Conservation (phyloP, 768 basidiomycete genomes). For the Naematelia aurantialba region DNA sequence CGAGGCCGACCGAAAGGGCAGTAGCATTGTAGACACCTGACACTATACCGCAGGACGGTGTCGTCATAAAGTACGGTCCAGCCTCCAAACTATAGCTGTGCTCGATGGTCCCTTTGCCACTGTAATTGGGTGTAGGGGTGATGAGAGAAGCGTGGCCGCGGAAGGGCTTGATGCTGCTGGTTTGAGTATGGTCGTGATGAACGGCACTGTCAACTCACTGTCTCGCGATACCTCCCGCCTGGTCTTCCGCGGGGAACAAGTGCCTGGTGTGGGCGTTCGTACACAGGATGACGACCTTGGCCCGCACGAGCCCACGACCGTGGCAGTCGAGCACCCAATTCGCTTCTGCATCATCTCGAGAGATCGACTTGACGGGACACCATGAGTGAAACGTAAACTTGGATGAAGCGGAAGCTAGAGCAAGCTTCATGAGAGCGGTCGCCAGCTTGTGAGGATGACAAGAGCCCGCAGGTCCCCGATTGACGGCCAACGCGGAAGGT, state of each 20-base stretch:
- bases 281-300: conserved; percentile 6
- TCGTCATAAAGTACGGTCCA: conserved; percentile 25
- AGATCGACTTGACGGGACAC: conserved; percentile 13
- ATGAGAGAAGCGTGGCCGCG: conserved; percentile 21
- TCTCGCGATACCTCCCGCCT: not conserved
- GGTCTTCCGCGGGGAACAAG: conserved; percentile 7
- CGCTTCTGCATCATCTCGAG: not conserved
- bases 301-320: conserved; percentile 2
- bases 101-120: conserved; percentile 13
- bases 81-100: conserved; percentile 16
- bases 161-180: conserved; percentile 15
- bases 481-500: conserved; percentile 9
- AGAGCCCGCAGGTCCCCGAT: conserved; percentile 25
- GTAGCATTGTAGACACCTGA: conserved; percentile 12
- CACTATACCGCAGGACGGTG: conserved; percentile 18
- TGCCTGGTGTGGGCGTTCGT: conserved; percentile 12
- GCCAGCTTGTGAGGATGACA: conserved; percentile 36
- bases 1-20: conserved; percentile 8
- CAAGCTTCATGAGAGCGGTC: conserved; percentile 21
- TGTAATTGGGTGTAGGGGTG: conserved; percentile 18
- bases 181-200: not conserved
- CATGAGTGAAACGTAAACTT: conserved; percentile 21
- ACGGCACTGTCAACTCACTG: conserved; percentile 1
- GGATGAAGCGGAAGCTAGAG: conserved; percentile 11
- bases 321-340: conserved; percentile 12